Evolutionary conservation across 768 basidiomycete genomes (phyloP).

Genomic region (Psilocybe cyanescens): DNA sequence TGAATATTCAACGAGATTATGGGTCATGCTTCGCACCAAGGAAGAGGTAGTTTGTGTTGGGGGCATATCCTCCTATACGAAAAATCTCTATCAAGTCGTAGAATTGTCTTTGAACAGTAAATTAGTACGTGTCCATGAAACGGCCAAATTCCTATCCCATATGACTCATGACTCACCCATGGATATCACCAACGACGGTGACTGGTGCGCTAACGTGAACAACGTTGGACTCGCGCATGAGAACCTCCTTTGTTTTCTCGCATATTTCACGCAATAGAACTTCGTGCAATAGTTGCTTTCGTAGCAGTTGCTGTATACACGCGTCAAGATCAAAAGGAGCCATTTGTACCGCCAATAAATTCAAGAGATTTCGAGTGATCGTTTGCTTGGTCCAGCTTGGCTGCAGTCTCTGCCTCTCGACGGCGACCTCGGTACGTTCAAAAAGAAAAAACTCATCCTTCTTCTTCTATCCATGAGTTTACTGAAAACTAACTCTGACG

Average conservation of each 20-base stretch:
- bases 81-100: conserved; percentile 99
- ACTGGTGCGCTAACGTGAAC: conserved; percentile 97
- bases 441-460: neutral
- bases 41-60: conserved; percentile 97
- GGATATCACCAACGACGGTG: conserved; percentile 98
- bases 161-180: conserved; percentile 72
- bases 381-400: conserved; percentile 42
- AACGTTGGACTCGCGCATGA: conserved; percentile 99
- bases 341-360: conserved; percentile 36
- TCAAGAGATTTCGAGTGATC: conserved; percentile 30
- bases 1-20: conserved; percentile 1
- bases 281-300: conserved; percentile 94
- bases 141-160: neutral
- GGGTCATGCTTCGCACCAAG: conserved; percentile 64
- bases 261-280: conserved; percentile 96
- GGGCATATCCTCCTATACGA: conserved; percentile 96
- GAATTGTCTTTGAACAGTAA: conserved; percentile 82
- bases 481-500: conserved; percentile 1
- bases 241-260: conserved; percentile 98
- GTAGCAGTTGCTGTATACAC: conserved; percentile 87
- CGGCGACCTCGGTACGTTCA: conserved; percentile 3
- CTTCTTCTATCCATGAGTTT: conserved; percentile 2
- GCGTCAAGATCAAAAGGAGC: conserved; percentile 94
- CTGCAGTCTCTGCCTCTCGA: conserved; percentile 21
- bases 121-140: conserved; percentile 14